phyloP scores from a whole-genome alignment of 2,329 filamentous ascomycete species.

The Aspergillus ochraceus region DNA sequence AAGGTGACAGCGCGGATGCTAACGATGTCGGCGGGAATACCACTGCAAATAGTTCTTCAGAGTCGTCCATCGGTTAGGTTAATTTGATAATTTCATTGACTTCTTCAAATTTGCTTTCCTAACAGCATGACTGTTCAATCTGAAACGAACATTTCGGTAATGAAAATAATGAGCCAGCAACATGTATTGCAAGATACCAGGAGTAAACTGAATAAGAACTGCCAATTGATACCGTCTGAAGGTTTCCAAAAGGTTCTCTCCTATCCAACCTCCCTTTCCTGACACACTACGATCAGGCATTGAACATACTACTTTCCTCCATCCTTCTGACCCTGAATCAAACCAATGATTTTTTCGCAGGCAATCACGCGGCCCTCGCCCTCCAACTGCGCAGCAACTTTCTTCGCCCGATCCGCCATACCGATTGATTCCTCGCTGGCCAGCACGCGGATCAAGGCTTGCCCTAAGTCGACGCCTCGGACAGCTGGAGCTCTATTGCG shows the following conservation, averaged over 20 bases:
- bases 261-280: too few species aligned
- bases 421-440: slow-evolving; percentile 1
- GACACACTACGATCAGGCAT: not conserved
- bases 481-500: slow-evolving; percentile 35
- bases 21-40: too few species aligned
- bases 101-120: too few species aligned
- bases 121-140: too few species aligned
- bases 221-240: not conserved
- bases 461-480: slow-evolving; percentile 25
- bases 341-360: slow-evolving; percentile 20
- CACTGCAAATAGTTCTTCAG: too few species aligned
- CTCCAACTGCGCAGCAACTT: slow-evolving; percentile 10
- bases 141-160: too few species aligned
- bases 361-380: slow-evolving; percentile 22
- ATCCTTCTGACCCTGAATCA: not conserved
- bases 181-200: too few species aligned
- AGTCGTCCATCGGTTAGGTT: too few species aligned
- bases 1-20: too few species aligned
- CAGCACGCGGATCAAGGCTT: slow-evolving; percentile 24
- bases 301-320: not conserved
- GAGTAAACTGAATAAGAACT: too few species aligned
- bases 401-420: slow-evolving; percentile 11
- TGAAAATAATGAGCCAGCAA: too few species aligned
- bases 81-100: too few species aligned
- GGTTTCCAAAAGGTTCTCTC: not conserved